These are phyloP conservation scores for Populus hybrid DNA, from an alignment of 441 rosid genomes.

Conservation along the genomic window DNA sequence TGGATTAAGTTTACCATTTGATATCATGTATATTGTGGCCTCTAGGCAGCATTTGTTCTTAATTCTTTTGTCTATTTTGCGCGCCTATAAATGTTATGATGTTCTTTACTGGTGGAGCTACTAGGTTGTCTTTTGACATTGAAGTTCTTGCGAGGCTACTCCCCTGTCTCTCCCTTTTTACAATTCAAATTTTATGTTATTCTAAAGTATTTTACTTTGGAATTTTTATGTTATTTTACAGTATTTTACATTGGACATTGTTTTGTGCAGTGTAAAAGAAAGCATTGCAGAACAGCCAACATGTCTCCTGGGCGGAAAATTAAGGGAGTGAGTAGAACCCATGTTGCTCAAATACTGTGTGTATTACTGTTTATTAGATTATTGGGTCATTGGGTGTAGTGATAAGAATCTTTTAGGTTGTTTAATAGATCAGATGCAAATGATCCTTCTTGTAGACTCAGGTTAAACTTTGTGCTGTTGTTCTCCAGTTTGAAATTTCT, in stretches of 20 bases:
- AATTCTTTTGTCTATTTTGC: slow-evolving; percentile 6
- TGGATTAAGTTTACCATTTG: not conserved
- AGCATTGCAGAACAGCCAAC: slow-evolving; percentile 78
- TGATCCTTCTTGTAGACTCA: not conserved
- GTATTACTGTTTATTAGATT: not conserved
- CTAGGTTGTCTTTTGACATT: not conserved
- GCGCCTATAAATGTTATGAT: not conserved
- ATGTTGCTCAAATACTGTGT: slow-evolving; percentile 1
- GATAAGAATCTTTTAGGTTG: not conserved
- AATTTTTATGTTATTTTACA: not conserved
- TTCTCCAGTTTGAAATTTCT: slow-evolving; percentile 13
- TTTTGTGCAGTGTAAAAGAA: slow-evolving; percentile 80
- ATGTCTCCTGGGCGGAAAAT: slow-evolving; percentile 71
- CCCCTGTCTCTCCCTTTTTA: not conserved
- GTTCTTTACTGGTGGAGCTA: not conserved
- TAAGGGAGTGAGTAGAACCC: slow-evolving; percentile 77
- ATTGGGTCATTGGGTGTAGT: not conserved
- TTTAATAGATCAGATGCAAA: not conserved
- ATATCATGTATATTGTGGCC: slow-evolving; percentile 2
- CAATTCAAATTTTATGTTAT: not conserved
- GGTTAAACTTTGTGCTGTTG: not conserved
- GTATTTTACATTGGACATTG: slow-evolving; percentile 10
- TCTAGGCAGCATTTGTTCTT: not conserved
- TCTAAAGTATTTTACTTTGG: too few relatives aligned
- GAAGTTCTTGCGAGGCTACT: not conserved